Percentiles rank a stretch among this genome's conserved stretches.
phyloP scores from a whole-genome alignment of 2,329 filamentous ascomycete genomes.

The Leptosphaerulina australis region DNA sequence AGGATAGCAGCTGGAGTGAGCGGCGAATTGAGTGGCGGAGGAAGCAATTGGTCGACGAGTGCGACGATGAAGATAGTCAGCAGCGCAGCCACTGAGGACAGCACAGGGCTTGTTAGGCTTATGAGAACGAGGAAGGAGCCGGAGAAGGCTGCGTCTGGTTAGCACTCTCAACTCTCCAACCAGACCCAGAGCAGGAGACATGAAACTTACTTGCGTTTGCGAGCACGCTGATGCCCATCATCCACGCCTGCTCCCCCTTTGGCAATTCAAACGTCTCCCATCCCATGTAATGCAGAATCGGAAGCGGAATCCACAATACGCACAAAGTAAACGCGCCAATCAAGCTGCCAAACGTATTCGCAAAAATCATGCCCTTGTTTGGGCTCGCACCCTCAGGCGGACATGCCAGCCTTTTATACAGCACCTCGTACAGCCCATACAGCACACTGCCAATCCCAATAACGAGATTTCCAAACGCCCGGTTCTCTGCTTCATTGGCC shows the following conservation, averaged over 20 bases:
- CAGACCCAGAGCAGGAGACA: no score
- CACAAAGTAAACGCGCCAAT: constrained; percentile 85
- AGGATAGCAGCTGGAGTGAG: constrained; percentile 75
- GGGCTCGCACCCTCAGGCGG: constrained; percentile 87
- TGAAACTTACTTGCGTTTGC: constrained; percentile 76
- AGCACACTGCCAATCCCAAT: constrained; percentile 90
- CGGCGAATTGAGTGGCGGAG: constrained; percentile 69
- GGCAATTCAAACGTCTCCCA: constrained; percentile 86
- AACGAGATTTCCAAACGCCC: constrained; percentile 84
- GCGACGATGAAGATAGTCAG: constrained; percentile 97
- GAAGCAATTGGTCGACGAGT: constrained; percentile 85
- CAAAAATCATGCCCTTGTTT: constrained; percentile 92
- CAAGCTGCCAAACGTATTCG: constrained; percentile 86
- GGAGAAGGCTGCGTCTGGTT: constrained; percentile 81
- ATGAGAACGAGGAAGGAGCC: constrained; percentile 93
- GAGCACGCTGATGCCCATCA: constrained; percentile 79
- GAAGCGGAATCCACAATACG: constrained; percentile 91
- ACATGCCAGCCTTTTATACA: constrained; percentile 93
- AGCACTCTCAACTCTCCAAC: no score
- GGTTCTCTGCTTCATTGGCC: constrained; percentile 64
- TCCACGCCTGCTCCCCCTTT: constrained; percentile 74
- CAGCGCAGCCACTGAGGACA: constrained; percentile 89
- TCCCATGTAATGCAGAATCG: constrained; percentile 77
- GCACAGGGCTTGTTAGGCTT: constrained; percentile 86
- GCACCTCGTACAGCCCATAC: constrained; percentile 95